A percentile compares a stretch with the other conserved stretches of the same genome.
Conservation (phyloP, 768 basidiomycete genomes). For the Imleria badia region DNA sequence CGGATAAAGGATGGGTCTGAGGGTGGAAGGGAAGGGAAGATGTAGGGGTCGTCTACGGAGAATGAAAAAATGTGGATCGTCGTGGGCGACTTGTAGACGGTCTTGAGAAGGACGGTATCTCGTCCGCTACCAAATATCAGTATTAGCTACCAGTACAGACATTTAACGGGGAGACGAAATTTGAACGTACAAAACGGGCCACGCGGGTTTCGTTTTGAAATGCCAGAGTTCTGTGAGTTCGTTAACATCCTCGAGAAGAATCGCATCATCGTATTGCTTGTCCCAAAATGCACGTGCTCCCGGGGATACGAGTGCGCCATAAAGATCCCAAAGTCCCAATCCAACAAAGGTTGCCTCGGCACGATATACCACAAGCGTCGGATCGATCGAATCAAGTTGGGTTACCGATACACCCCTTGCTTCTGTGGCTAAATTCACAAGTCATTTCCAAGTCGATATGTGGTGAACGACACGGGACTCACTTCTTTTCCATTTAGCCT, state of each 20-base stretch:
- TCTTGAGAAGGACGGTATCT: conserved; percentile 88
- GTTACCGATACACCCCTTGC: conserved; percentile 89
- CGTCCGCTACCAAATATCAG: conserved; percentile 61
- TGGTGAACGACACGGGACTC: conserved; percentile 29
- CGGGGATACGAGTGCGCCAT: conserved; percentile 81
- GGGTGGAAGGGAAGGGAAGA: conserved; percentile 74
- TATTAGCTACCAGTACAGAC: background rate
- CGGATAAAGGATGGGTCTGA: conserved; percentile 80
- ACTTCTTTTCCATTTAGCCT: conserved; percentile 96
- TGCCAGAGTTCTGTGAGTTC: conserved; percentile 94
- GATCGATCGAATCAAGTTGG: conserved; percentile 95
- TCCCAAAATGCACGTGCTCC: conserved; percentile 87
- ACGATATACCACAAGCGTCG: conserved; percentile 91
- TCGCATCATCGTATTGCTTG: conserved; percentile 83
- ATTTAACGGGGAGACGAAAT: conserved; percentile 7
- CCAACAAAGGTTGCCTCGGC: conserved; percentile 98
- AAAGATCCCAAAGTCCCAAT: conserved; percentile 93
- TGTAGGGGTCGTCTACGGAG: conserved; percentile 84
- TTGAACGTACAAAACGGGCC: conserved; percentile 85
- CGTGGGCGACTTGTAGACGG: conserved; percentile 95
- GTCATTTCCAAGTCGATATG: background rate
- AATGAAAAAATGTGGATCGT: conserved; percentile 95
- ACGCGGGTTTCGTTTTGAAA: conserved; percentile 85
- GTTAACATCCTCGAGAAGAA: conserved; percentile 84
- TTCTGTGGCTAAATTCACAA: conserved; percentile 61